phyloP scores from a whole-genome alignment of 108 stramenopile species.

The Discostella pseudostelligera region DNA sequence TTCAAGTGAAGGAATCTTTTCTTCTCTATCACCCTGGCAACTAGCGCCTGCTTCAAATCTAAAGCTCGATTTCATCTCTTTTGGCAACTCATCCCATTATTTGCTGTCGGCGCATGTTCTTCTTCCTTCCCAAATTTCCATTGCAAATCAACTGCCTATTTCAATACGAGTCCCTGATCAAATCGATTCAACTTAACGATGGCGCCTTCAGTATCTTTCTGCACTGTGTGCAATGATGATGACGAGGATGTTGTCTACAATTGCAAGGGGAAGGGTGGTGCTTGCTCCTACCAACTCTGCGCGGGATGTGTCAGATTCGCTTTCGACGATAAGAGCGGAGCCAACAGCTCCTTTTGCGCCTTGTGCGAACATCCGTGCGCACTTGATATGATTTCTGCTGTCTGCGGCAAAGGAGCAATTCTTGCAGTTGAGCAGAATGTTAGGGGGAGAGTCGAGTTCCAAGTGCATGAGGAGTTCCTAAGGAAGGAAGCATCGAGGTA shows the following conservation, averaged over 20 bases:
- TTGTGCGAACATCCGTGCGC: slow-evolving; percentile 36
- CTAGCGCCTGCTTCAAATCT: too few relatives aligned
- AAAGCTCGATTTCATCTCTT: too few relatives aligned
- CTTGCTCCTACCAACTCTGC: slow-evolving; percentile 40
- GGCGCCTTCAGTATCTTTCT: slow-evolving; percentile 3
- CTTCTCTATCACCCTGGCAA: too few relatives aligned
- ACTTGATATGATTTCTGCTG: slow-evolving; percentile 39
- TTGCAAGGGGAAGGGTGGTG: slow-evolving; percentile 33
- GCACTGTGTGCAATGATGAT: slow-evolving; percentile 34
- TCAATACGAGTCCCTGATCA: too few relatives aligned
- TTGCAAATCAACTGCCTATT: too few relatives aligned
- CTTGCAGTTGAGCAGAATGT: slow-evolving; percentile 47
- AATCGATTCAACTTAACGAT: neutral
- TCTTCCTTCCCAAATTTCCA: too few relatives aligned
- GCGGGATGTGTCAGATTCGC: slow-evolving; percentile 32
- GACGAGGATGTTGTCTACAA: slow-evolving; percentile 42
- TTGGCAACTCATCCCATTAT: too few relatives aligned
- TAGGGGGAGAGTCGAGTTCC: slow-evolving; percentile 40
- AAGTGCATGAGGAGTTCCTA: slow-evolving; percentile 24
- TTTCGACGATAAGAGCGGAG: slow-evolving; percentile 43
- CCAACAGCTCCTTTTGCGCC: slow-evolving; percentile 32
- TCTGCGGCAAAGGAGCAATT: slow-evolving; percentile 46
- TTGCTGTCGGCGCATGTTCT: too few relatives aligned
- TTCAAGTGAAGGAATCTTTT: too few relatives aligned
- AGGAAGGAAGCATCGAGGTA: slow-evolving; percentile 29